Percentiles rank a stretch among this genome's conserved stretches.
Evolutionary conservation across 2,329 filamentous ascomycete genomes (phyloP).

Genomic region (Alternaria sp.): DNA sequence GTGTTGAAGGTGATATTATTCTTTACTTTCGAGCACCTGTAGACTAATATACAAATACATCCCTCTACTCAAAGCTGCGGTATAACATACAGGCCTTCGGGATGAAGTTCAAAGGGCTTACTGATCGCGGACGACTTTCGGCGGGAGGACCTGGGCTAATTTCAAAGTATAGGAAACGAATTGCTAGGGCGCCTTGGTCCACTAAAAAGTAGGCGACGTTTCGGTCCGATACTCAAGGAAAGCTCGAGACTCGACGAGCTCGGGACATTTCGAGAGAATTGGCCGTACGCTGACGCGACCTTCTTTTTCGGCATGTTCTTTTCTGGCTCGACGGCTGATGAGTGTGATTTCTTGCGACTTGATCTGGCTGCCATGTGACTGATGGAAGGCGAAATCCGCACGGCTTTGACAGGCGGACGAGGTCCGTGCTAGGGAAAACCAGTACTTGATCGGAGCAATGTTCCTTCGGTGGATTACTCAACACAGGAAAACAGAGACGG

Average conservation of each 20-base stretch:
- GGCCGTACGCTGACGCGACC: background rate
- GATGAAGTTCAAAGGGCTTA: background rate
- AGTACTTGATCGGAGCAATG: background rate
- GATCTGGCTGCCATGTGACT: background rate
- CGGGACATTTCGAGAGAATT: background rate
- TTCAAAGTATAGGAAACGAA: background rate
- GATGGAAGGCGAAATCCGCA: background rate
- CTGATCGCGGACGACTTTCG: background rate
- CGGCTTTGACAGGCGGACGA: background rate
- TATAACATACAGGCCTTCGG: background rate
- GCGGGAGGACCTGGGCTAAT: background rate
- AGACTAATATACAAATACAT: slow-evolving; percentile 4
- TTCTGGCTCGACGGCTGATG: background rate
- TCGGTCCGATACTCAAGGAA: background rate
- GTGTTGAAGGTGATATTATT: background rate
- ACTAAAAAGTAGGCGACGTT: background rate
- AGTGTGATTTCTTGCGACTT: background rate
- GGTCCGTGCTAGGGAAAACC: background rate
- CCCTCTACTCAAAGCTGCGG: background rate
- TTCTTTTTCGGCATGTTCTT: background rate
- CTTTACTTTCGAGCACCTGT: background rate
- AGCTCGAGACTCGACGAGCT: background rate
- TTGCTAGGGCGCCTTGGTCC: background rate
- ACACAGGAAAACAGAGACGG: background rate
- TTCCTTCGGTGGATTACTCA: background rate